Evolutionary conservation across 129 eudicot species (phyloP).

Genomic region (Chrysanthemum seticuspe): DNA sequence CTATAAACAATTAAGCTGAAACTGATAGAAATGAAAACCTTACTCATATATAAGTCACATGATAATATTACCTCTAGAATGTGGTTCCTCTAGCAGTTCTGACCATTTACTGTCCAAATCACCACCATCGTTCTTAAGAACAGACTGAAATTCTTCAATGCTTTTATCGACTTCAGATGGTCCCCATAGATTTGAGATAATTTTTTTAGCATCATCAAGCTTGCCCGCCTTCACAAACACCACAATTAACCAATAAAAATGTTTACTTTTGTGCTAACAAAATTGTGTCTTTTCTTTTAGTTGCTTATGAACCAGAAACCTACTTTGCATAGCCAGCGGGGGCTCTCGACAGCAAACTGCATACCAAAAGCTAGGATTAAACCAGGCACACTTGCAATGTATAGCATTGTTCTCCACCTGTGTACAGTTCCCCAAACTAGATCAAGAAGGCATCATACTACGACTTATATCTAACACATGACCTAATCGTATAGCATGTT

Average conservation of each 20-base stretch:
- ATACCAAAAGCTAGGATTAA: slow-evolving; percentile 64
- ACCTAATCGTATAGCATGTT: too few species aligned
- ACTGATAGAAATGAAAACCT: not conserved
- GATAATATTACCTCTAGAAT: slow-evolving; percentile 60
- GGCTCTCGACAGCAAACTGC: slow-evolving; percentile 93
- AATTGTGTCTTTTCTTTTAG: not conserved
- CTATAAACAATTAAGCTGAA: slow-evolving; percentile 2
- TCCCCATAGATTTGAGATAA: slow-evolving; percentile 70
- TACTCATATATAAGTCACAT: slow-evolving; percentile 1
- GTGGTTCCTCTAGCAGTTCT: slow-evolving; percentile 77
- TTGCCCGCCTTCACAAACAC: slow-evolving; percentile 61
- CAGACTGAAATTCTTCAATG: slow-evolving; percentile 71
- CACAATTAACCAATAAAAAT: slow-evolving; percentile 1
- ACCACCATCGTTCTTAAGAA: slow-evolving; percentile 64
- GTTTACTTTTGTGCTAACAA: not conserved
- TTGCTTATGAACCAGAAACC: not conserved
- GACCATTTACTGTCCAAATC: slow-evolving; percentile 77
- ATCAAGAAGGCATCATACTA: too few species aligned
- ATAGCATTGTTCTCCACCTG: slow-evolving; percentile 92
- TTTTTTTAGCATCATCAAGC: slow-evolving; percentile 59
- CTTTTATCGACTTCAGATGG: slow-evolving; percentile 59
- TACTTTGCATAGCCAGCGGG: slow-evolving; percentile 94
- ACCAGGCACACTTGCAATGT: slow-evolving; percentile 79
- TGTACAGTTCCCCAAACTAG: not conserved
- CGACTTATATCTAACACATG: too few species aligned